Base-by-base conservation (phyloP, 768 basidiomycete species). In the Phanerochaete sordida region DNA sequence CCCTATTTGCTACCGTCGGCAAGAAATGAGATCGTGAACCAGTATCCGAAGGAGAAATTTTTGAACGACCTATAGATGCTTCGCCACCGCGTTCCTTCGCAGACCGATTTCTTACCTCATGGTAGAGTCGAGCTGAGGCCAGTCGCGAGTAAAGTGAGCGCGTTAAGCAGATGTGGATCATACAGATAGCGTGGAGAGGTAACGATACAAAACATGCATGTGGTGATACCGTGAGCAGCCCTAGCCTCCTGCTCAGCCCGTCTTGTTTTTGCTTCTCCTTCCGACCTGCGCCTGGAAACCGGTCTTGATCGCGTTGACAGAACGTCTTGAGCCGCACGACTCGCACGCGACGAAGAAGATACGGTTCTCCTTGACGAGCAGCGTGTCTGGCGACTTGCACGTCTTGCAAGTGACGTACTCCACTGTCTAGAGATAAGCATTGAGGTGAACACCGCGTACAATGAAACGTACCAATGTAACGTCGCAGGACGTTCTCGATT, bases 331-430 rank as follows among this genome's bases (percentile, higher is more conserved):
- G 2, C 93, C 93, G 67, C 93, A 96, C 6, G 90, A 90, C 74
- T 95, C 90, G 77, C 93, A 95, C 0, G 91, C 83, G 85, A 93
- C 91, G 83, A 99, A 99, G 82, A 95, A 98, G 72, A 99, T 93
- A 76, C 97, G 92, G 75, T 97, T 97, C 77, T 98, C 95, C 76
- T 98, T 99, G 28, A 90, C 88, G 37, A 99, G 84, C 21, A 97
- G 84, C 2, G 97, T 99, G 73, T 99, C 97, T 47, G 93, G 93
- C 0, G 96, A 98, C 78, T 98, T 99, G 83, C 97, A 99, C 43
- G 95, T 98, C 76, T 97, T 96, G 85, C 97, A 99, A 39, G 95
- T 95, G 62, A 98, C 96, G 75, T 98, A 98, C 78, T 98, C 95
- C 62, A 96, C 95, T 96, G 65, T 13, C 61, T 45, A 39, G 23